Conservation (phyloP, 1,284 basidiomycete species). For the Ganoderma boninense region DNA sequence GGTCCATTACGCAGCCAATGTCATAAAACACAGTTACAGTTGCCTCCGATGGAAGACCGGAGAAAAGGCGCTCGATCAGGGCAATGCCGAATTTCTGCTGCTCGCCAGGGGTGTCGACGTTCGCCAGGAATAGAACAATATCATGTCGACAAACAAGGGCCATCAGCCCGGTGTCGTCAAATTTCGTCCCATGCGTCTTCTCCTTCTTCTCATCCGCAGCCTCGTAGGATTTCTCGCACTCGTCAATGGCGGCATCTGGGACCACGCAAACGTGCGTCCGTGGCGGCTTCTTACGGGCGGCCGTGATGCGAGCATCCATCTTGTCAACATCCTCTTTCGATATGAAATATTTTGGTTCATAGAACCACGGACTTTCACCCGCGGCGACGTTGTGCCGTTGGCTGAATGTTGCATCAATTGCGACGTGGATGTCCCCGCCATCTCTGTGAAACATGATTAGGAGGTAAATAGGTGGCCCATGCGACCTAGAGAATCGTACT, state of each 20-base stretch:
- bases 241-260: constrained; percentile 43
- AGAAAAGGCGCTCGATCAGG: constrained; percentile 42
- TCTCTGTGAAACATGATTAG: neutral
- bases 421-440: constrained; percentile 2
- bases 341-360: constrained; percentile 34
- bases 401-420: constrained; percentile 4
- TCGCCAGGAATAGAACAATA: constrained; percentile 46
- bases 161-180: no score
- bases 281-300: constrained; percentile 31
- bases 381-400: constrained; percentile 7
- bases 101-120: constrained; percentile 52
- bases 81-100: constrained; percentile 50
- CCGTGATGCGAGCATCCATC: constrained; percentile 36
- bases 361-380: constrained; percentile 6
- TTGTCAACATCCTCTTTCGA: constrained; percentile 40
- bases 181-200: no score
- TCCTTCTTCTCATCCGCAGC: constrained; percentile 45
- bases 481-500: no score
- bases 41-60: constrained; percentile 42
- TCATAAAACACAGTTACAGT: constrained; percentile 47
- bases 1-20: constrained; percentile 49
- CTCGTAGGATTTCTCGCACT: constrained; percentile 42
- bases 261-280: constrained; percentile 27
- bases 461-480: no score
- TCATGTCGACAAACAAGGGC: constrained; percentile 16